These are phyloP conservation scores for Silene vulgaris DNA, from an alignment of 179 eudicot species.

Conservation along the genomic window DNA sequence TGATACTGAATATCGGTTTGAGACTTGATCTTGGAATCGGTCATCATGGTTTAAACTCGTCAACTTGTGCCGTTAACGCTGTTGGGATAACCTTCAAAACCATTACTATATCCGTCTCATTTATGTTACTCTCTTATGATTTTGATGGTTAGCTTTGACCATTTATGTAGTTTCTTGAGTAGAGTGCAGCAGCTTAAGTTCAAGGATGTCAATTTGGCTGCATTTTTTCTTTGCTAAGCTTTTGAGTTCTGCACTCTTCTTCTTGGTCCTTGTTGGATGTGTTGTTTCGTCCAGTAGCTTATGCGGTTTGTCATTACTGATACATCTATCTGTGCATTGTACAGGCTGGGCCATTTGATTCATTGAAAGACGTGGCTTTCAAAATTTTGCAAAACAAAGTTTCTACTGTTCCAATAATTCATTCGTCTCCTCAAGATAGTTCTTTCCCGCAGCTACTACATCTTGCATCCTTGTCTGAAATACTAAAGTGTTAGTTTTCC, in stretches of 20 bases:
- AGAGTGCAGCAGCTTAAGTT: not conserved
- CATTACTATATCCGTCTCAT: too few species aligned
- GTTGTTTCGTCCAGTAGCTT: conserved; percentile 11
- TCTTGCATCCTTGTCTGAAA: conserved; percentile 51
- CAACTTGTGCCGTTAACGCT: not conserved
- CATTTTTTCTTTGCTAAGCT: not conserved
- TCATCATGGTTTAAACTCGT: not conserved
- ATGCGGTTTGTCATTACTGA: conserved; percentile 1
- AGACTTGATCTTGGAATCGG: not conserved
- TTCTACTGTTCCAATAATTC: conserved; percentile 54
- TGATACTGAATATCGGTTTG: not conserved
- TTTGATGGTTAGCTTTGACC: too few species aligned
- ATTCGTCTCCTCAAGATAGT: conserved; percentile 42
- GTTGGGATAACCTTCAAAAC: not conserved
- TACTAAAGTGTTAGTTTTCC: conserved; percentile 37
- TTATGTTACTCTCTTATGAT: too few species aligned
- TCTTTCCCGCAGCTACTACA: conserved; percentile 46
- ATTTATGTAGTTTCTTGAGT: not conserved
- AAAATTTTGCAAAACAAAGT: conserved; percentile 63
- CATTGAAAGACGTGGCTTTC: conserved; percentile 61
- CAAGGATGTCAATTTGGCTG: not conserved
- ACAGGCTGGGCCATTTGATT: conserved; percentile 78
- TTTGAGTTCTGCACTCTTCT: conserved; percentile 1
- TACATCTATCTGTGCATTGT: not conserved
- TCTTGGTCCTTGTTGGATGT: not conserved